Percentiles rank a stretch among this genome's conserved stretches.
Conservation (phyloP, 73 alveolate species). For the Blepharisma japonicum region DNA sequence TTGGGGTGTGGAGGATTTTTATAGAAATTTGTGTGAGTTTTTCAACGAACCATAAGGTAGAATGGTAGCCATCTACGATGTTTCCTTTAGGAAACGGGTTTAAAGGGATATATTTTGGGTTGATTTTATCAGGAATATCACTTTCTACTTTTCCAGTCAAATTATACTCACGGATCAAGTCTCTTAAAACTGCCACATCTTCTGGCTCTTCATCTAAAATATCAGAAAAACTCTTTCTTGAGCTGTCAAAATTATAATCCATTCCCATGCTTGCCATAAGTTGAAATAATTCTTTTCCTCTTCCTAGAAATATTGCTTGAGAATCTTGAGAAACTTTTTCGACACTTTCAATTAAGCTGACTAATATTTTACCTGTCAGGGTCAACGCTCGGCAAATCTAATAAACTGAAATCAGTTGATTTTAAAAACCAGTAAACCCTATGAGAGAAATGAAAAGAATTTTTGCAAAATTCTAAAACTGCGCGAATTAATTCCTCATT, state of each 20-base stretch:
- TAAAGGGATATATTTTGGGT: neutral
- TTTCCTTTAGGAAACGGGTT: neutral
- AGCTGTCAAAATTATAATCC: slow-evolving; percentile 35
- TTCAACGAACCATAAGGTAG: neutral
- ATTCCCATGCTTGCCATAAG: slow-evolving; percentile 25
- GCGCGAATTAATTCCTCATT: slow-evolving; percentile 46
- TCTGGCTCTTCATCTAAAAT: slow-evolving; percentile 7
- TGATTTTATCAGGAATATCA: neutral
- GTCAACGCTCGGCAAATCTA: slow-evolving; percentile 32
- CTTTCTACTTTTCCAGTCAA: too few relatives aligned
- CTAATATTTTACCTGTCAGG: neutral
- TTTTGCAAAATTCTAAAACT: slow-evolving; percentile 55
- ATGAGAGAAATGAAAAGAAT: slow-evolving; percentile 73
- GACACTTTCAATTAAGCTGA: neutral
- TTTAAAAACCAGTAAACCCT: slow-evolving; percentile 76
- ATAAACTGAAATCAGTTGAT: slow-evolving; percentile 43
- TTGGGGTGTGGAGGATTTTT: neutral
- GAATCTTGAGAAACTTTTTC: neutral
- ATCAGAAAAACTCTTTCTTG: slow-evolving; percentile 34
- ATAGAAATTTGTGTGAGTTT: slow-evolving; percentile 17
- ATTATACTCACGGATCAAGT: too few relatives aligned
- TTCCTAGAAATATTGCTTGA: slow-evolving; percentile 11
- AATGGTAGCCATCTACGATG: neutral
- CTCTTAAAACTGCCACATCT: neutral
- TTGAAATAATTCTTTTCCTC: slow-evolving; percentile 4